Evolutionary conservation across 2,329 filamentous ascomycete genomes (phyloP).

Genomic region (Escovopsis sp.): DNA sequence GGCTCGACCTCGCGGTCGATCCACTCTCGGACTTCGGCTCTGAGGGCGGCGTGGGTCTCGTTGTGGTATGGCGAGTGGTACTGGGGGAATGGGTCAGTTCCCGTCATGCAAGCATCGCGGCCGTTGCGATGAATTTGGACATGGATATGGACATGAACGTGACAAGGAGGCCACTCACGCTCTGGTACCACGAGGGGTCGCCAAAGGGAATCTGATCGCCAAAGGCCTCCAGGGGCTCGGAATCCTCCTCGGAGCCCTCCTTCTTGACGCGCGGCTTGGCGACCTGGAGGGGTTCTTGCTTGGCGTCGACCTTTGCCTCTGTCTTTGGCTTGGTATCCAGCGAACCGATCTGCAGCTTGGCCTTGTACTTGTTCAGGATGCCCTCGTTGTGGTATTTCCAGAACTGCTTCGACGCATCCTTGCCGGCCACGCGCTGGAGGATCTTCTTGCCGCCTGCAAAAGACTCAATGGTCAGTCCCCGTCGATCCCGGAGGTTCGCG

Average conservation of each 20-base stretch:
- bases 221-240: constrained; percentile 68
- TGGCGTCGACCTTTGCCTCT: constrained; percentile 32
- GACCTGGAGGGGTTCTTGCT: constrained; percentile 13
- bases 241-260: constrained; percentile 26
- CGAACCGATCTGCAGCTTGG: constrained; percentile 67
- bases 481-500: too few relatives aligned
- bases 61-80: constrained; percentile 97
- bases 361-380: constrained; percentile 76
- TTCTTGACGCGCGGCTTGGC: constrained; percentile 30
- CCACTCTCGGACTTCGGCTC: constrained; percentile 84
- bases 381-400: constrained; percentile 72
- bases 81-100: constrained; percentile 27
- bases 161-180: constrained; percentile 39
- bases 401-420: constrained; percentile 53
- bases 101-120: not conserved
- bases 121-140: not conserved
- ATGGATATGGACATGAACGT: too few relatives aligned
- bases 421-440: constrained; percentile 46
- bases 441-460: constrained; percentile 48
- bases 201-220: constrained; percentile 81
- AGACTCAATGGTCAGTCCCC: not conserved
- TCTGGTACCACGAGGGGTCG: constrained; percentile 91
- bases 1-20: constrained; percentile 81
- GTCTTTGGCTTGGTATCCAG: constrained; percentile 74
- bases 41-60: constrained; percentile 79